A percentile compares a stretch with the other conserved stretches of the same genome.
These are phyloP conservation scores for Lactarius quietus DNA, from an alignment of 768 basidiomycete genomes.

Conservation along the genomic window DNA sequence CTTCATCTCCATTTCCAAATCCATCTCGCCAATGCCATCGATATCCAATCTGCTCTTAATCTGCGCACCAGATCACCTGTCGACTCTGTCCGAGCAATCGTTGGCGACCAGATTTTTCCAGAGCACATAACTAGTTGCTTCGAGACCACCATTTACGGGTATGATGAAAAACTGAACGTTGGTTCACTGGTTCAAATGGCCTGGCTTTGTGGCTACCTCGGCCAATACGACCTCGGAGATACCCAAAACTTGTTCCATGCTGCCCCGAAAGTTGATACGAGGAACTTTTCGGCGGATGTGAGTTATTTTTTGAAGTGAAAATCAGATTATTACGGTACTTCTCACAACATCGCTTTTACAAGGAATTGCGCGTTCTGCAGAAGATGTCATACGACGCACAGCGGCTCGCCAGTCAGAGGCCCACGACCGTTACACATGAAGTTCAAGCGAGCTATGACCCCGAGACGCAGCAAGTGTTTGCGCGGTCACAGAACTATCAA, in stretches of 20 bases:
- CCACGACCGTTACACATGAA: slow-evolving; percentile 13
- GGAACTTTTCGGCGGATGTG: slow-evolving; percentile 37
- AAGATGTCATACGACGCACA: slow-evolving; percentile 20
- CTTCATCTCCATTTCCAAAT: slow-evolving; percentile 43
- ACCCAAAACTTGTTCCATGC: slow-evolving; percentile 40
- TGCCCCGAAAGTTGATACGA: slow-evolving; percentile 45
- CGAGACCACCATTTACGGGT: slow-evolving; percentile 19
- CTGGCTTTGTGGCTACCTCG: slow-evolving; percentile 38
- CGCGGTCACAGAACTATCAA: slow-evolving; percentile 13
- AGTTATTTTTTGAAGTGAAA: slow-evolving; percentile 8
- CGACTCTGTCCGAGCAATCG: slow-evolving; percentile 37
- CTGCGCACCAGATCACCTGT: slow-evolving; percentile 38
- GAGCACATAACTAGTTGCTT: slow-evolving; percentile 29
- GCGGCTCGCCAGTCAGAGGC: slow-evolving; percentile 10
- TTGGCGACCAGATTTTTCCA: slow-evolving; percentile 24
- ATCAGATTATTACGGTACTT: not conserved
- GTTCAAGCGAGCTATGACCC: slow-evolving; percentile 11
- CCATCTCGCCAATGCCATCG: slow-evolving; percentile 46
- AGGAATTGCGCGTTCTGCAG: slow-evolving; percentile 17
- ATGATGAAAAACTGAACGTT: slow-evolving; percentile 19
- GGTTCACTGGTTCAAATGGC: slow-evolving; percentile 29
- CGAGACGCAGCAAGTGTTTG: slow-evolving; percentile 14
- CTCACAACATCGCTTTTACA: not conserved
- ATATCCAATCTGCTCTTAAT: slow-evolving; percentile 53
- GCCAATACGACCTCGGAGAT: slow-evolving; percentile 34